Base-by-base conservation (phyloP, 306 rosid genomes). In the Rosa chinensis region DNA sequence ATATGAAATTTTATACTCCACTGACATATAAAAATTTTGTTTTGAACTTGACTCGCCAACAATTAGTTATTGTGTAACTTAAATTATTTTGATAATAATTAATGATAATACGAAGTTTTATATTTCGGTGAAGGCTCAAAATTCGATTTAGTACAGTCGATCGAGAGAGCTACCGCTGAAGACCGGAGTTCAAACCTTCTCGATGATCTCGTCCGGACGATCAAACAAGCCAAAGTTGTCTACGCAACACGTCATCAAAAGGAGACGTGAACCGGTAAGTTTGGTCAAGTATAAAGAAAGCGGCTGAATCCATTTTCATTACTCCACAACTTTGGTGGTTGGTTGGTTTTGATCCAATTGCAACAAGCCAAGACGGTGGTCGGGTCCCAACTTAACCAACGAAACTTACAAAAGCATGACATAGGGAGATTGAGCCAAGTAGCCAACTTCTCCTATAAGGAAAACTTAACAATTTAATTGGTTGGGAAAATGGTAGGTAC, bases 381-480 rank as follows among this genome's bases (percentile, higher is more conserved):
- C 62, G 45, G 79, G 76, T 21, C 84, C 85, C 79, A 66, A 32
- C 70, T 56, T 73, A 66, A 59, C 75, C 43, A 66, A 73, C 32
- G 32, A 28, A 28, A 28, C 1, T 28, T 28, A 28, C 77, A 66
- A 62, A 23, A 17, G 45, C 42, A 50, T 17, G 79, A 55, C 52
- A 45, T 44, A 50, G 58, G 53, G 49, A 35, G 9, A 45, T 50
- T 63, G 70, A 74, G 66, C 84, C 79, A 67, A 66, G 72, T 6
- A 37, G 28, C 50, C 40, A 64, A 55, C 86, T 84, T 90, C 81
- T 76, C 59, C 67, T 14, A 0, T 42, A 77, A 82, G 82, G 72
- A 47, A 79, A 74, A 43, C 79, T 78, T 85, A 68, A 40, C 72
- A 73, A 56, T 74, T 20, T 16, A 66, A 66, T 75, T 81, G 84